Base-by-base conservation (phyloP, 2,329 filamentous ascomycete genomes). In the Helotiales sp. region DNA sequence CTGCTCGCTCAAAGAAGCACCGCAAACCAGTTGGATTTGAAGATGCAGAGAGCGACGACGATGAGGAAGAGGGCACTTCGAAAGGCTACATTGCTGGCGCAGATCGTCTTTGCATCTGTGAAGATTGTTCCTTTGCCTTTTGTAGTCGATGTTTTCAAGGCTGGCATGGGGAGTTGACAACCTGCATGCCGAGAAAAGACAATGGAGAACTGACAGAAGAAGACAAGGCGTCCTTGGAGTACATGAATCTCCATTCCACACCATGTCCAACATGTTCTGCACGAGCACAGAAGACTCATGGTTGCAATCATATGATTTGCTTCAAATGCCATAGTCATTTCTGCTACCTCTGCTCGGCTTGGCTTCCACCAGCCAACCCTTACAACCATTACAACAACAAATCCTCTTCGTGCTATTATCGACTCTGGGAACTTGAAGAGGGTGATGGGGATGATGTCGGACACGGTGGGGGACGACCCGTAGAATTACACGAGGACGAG, bases 261-360 rank as follows among this genome's bases (percentile, higher is more conserved):
- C 89, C 91, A 1, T 99, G 96, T 76, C 94, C 96, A 11, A 95
- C 93, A 3, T 99, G 96, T 80, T 88, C 85, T 32, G 90, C 91
- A 0, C 93, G 93, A 0, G 91, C 90, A 24, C 93, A 97, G 77
- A 99, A 99, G 83, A 93, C 91, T 1, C 89, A 92, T 76, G 96
- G 96, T 45, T 99, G 96, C 83, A 97, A 97, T 79, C 94, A 97
- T 79, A 98, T 98, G 93, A 92, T 90, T 59, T 97, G 95, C 80
- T 93, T 91, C 78, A 89, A 92, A 70, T 99, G 96, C 82, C 85
- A 90, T 61, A 91, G 93, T 1, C 95, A 98, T 78, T 98, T 97
- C 78, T 99, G 96, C 81, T 98, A 98, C 73, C 85, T 98, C 1
- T 98, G 96, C 77, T 91, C 91, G 0, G 86, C 89, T n/a, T 98